phyloP scores from a whole-genome alignment of 2,329 filamentous ascomycete species.

The Fusarium citri region DNA sequence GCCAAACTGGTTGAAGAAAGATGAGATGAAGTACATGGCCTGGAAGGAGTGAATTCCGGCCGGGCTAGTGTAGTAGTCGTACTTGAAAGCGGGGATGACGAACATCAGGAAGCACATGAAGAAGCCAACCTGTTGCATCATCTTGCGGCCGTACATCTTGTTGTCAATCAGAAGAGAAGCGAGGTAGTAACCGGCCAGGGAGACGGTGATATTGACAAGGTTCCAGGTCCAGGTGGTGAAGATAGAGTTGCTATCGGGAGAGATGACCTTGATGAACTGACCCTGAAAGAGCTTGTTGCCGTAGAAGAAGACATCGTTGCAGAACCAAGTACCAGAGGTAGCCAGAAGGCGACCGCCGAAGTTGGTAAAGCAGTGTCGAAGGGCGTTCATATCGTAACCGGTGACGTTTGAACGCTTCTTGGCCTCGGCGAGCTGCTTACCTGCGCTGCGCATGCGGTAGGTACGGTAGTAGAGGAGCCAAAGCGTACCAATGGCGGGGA shows the following conservation, averaged over 20 bases:
- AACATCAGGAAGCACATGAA: slow-evolving; percentile 94
- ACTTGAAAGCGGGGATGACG: slow-evolving; percentile 89
- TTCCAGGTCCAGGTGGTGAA: slow-evolving; percentile 94
- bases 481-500: slow-evolving; percentile 88
- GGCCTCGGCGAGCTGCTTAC: slow-evolving; percentile 81
- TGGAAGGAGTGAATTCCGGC: slow-evolving; percentile 88
- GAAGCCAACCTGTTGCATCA: slow-evolving; percentile 96
- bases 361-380: slow-evolving; percentile 81
- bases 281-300: slow-evolving; percentile 98
- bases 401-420: slow-evolving; percentile 91
- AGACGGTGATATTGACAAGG: slow-evolving; percentile 88
- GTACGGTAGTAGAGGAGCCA: slow-evolving; percentile 97
- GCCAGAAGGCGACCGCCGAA: slow-evolving; percentile 89
- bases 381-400: slow-evolving; percentile 89
- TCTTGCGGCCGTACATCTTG: slow-evolving; percentile 95
- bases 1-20: slow-evolving; percentile 99
- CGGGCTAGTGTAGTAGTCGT: slow-evolving; percentile 80
- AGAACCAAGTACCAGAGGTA: slow-evolving; percentile 91
- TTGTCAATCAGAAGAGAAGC: slow-evolving; percentile 92
- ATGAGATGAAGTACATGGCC: slow-evolving; percentile 97
- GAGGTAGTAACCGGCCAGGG: slow-evolving; percentile 87
- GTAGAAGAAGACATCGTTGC: slow-evolving; percentile 99
- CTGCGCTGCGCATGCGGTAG: slow-evolving; percentile 92
- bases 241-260: slow-evolving; percentile 74
- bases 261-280: slow-evolving; percentile 88